Base-by-base conservation (phyloP, 2,329 filamentous ascomycete genomes). In the Colletotrichum eremochloae region DNA sequence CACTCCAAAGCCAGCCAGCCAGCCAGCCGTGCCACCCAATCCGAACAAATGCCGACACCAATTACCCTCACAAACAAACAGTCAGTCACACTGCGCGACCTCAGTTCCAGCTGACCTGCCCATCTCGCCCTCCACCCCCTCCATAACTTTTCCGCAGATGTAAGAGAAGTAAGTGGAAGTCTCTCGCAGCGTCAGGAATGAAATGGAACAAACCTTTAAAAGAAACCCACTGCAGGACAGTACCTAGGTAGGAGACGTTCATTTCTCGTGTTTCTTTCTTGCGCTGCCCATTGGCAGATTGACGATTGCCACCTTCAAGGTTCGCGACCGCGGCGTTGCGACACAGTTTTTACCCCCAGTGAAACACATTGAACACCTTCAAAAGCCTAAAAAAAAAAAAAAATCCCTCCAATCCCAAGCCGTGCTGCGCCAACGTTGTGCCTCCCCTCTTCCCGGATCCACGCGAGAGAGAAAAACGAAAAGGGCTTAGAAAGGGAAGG, bases 241-340 rank as follows among this genome's bases (percentile, higher is more conserved):
- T 20, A 46, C 7, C 6, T 6, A 44, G 18, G 15, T 11, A 9
- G 11, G 36, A 18, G 55, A 9, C 55, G n/a, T 7, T n/a, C 12
- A 9, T 42, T 31, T 29, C n/a, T 42, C 56, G 14, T 5, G 14
- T 52, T 29, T 20, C 14, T 20, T 4, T 50, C 24, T 61, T 61
- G 46, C 29, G 36, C 61, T n/a, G 18, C 46, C 24, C 18, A 12
- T 12, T 48, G 7, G 58, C 31, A 42, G 38, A 33, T 29, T 15
- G 46, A 4, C 9, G 3, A 33, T n/a, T 12, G 33, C 33, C 53
- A 36, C 20, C 36, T 20, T 15, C n/a, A 63, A 53, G 36, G 33
- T 63, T 63, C 61, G 61, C 61, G 61, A 53, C 48, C 24, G 46
- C 61, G 24, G 48, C 38, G 36, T 58, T 42, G 56, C 38, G n/a